Conservation (phyloP, 352 stramenopile species). For the Phytophthora sansomeana region DNA sequence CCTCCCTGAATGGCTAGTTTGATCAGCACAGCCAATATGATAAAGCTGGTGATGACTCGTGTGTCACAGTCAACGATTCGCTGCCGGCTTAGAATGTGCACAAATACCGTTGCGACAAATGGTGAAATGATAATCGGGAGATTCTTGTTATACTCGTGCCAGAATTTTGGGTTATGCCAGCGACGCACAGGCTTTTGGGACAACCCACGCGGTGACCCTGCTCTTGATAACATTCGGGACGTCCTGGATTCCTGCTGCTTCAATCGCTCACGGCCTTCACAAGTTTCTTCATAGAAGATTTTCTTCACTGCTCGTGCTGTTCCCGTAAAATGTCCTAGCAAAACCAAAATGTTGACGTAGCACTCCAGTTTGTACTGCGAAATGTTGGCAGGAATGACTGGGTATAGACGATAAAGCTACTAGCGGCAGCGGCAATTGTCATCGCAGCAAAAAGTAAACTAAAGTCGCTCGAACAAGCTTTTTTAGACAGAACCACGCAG, state of each 20-base stretch:
- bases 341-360: slow-evolving; percentile 10
- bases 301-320: slow-evolving; percentile 9
- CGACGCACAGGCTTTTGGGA: no score
- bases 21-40: slow-evolving; percentile 27
- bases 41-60: slow-evolving; percentile 19
- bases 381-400: not conserved
- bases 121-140: slow-evolving; percentile 15
- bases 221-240: no score
- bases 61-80: slow-evolving; percentile 11
- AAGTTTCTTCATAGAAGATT: slow-evolving; percentile 24
- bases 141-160: slow-evolving; percentile 17
- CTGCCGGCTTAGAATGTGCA: slow-evolving; percentile 29
- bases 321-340: slow-evolving; percentile 15
- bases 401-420: slow-evolving; percentile 11
- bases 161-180: slow-evolving; percentile 4
- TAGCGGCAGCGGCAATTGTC: slow-evolving; percentile 7
- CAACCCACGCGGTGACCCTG: no score
- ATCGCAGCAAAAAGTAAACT: slow-evolving; percentile 9
- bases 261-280: slow-evolving; percentile 17
- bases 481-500: slow-evolving; percentile 24
- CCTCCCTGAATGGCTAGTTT: slow-evolving; percentile 49
- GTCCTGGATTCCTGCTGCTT: not conserved
- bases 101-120: slow-evolving; percentile 30
- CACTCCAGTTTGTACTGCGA: slow-evolving; percentile 29
- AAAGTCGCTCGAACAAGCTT: slow-evolving; percentile 2